Percentiles rank a stretch among this genome's conserved stretches.
These are phyloP conservation scores for Naegleria gruberi DNA, from an alignment of 208 protist species.

Conservation along the genomic window DNA sequence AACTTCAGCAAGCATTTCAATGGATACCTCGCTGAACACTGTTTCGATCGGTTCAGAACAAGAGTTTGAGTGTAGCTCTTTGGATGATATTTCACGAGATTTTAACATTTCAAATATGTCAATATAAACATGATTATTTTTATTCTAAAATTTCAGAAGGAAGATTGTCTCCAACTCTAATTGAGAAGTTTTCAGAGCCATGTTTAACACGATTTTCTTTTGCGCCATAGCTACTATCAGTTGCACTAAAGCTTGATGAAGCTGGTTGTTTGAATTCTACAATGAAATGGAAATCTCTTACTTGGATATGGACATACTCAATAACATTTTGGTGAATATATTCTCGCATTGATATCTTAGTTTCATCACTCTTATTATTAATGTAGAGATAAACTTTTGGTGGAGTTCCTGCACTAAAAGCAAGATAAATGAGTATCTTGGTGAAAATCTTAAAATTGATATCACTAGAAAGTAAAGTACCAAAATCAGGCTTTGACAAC, in stretches of 20 bases:
- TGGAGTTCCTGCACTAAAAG: not conserved
- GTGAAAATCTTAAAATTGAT: not conserved
- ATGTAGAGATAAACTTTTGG: not conserved
- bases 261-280: not conserved
- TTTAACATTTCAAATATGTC: too few species aligned
- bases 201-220: not conserved
- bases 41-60: too few species aligned
- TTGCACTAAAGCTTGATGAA: not conserved
- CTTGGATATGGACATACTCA: not conserved
- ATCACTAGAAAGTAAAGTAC: not conserved
- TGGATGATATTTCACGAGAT: too few species aligned
- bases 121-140: too few species aligned
- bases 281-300: not conserved
- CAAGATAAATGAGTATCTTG: not conserved
- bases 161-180: not conserved
- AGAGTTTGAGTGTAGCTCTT: too few species aligned
- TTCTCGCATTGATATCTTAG: not conserved
- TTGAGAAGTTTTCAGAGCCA: not conserved
- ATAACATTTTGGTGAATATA: not conserved
- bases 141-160: not conserved
- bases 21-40: too few species aligned
- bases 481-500: not conserved
- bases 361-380: not conserved
- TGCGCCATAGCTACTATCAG: not conserved
- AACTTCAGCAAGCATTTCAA: too few species aligned